phyloP scores from a whole-genome alignment of 139 green algal genomes.

The Eudorina sp. region DNA sequence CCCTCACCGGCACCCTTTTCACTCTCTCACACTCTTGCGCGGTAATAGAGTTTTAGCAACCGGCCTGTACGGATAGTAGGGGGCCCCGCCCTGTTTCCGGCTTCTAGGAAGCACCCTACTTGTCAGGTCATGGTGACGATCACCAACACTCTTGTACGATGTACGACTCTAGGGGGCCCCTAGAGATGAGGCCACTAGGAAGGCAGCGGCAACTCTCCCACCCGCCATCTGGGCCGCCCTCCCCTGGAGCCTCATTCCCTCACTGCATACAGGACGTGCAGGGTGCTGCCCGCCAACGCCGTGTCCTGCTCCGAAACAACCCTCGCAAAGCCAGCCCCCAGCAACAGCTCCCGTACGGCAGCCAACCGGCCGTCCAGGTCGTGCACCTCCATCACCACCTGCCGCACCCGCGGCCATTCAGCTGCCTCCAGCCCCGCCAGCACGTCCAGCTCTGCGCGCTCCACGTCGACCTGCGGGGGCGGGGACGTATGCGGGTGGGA shows the following conservation, averaged over 20 bases:
- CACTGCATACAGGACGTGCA: slow-evolving; percentile 14
- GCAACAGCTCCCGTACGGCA: neutral
- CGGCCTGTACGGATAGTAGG: too few species aligned
- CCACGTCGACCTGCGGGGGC: slow-evolving; percentile 48
- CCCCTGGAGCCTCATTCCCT: neutral
- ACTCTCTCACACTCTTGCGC: too few species aligned
- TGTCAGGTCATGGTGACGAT: too few species aligned
- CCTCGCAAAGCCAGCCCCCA: neutral
- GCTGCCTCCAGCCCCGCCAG: slow-evolving; percentile 40
- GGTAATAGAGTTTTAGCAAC: too few species aligned
- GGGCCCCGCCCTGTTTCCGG: too few species aligned
- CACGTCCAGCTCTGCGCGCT: slow-evolving; percentile 63
- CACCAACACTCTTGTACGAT: too few species aligned
- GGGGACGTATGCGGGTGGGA: neutral
- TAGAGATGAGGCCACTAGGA: too few species aligned
- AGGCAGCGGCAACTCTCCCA: neutral
- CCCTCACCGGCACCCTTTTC: too few species aligned
- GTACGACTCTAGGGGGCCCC: too few species aligned
- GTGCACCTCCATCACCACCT: slow-evolving; percentile 63
- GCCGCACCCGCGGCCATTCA: slow-evolving; percentile 51
- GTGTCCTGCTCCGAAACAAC: neutral
- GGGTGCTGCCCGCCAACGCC: neutral
- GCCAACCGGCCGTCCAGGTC: slow-evolving; percentile 34
- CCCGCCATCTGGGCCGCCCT: neutral
- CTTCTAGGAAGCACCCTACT: too few species aligned